phyloP scores from a whole-genome alignment of 345 rosid genomes.

The Hibiscus tridactylites region DNA sequence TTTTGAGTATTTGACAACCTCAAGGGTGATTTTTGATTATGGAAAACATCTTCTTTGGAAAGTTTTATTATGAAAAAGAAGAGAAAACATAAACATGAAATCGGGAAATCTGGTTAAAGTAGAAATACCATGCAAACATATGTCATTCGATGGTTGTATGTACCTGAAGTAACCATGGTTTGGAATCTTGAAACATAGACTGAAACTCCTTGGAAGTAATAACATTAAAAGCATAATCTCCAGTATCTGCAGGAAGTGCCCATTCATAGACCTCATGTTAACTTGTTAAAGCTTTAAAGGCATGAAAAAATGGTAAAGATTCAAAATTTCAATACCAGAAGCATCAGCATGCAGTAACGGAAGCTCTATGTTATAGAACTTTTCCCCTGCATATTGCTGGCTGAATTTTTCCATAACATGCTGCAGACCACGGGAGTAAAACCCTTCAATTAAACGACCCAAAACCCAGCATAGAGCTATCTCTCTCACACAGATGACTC shows the following conservation, averaged over 20 bases:
- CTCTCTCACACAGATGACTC: not conserved
- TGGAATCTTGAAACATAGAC: constrained; percentile 37
- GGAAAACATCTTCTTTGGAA: not conserved
- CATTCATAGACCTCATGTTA: constrained; percentile 7
- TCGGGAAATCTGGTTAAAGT: not conserved
- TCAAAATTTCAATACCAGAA: constrained; percentile 43
- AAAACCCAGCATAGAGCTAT: not conserved
- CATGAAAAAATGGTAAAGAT: constrained; percentile 5
- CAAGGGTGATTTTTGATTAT: not conserved
- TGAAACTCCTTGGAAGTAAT: constrained; percentile 47
- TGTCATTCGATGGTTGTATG: constrained; percentile 12
- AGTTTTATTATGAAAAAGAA: not conserved
- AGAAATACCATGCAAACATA: not conserved
- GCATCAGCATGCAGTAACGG: constrained; percentile 50
- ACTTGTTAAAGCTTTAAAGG: not conserved
- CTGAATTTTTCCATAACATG: constrained; percentile 40
- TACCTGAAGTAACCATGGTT: constrained; percentile 80
- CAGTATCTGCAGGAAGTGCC: constrained; percentile 27
- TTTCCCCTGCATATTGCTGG: constrained; percentile 37
- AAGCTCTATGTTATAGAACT: constrained; percentile 35
- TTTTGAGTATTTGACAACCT: not conserved
- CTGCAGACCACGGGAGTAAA: constrained; percentile 34
- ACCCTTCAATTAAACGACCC: not conserved
- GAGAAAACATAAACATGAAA: not conserved
- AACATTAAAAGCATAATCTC: constrained; percentile 35